phyloP scores from a whole-genome alignment of 306 rosid genomes.

The Vicia villosa region DNA sequence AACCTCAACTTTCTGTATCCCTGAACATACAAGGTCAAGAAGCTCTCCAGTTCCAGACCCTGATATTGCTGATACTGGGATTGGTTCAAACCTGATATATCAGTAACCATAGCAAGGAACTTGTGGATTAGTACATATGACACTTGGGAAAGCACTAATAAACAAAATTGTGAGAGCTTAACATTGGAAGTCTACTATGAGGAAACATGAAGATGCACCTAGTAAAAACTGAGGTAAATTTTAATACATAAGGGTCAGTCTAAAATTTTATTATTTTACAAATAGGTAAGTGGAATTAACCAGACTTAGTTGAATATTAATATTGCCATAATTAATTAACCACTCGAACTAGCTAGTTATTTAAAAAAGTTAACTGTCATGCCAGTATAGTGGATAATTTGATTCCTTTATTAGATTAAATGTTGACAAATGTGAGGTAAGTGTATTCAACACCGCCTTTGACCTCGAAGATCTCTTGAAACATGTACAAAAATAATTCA shows the following conservation, averaged over 20 bases:
- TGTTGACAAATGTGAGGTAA: neutral
- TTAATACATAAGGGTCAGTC: conserved; percentile 3
- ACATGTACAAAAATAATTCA: conserved; percentile 2
- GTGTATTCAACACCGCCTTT: neutral
- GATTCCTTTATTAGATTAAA: conserved; percentile 15
- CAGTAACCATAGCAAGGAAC: conserved; percentile 35
- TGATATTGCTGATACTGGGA: conserved; percentile 87
- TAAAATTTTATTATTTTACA: neutral
- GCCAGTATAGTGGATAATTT: neutral
- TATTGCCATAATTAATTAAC: conserved; percentile 20
- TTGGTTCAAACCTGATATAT: conserved; percentile 70
- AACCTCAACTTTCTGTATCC: conserved; percentile 77
- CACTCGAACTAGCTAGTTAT: conserved; percentile 8
- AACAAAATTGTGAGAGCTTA: conserved; percentile 14
- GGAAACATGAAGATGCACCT: conserved; percentile 2
- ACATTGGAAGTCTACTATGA: conserved; percentile 4
- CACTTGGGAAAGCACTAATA: conserved; percentile 18
- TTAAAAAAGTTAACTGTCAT: neutral
- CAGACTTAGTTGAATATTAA: conserved; percentile 8
- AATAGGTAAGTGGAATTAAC: conserved; percentile 13
- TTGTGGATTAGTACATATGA: conserved; percentile 27
- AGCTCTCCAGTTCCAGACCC: conserved; percentile 98
- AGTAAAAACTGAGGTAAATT: conserved; percentile 6
- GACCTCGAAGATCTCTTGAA: conserved; percentile 13
- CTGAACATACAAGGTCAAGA: conserved; percentile 92